Evolutionary conservation across 164 flowering plant species (phyloP).

Genomic region (Brasenia schreberi): DNA sequence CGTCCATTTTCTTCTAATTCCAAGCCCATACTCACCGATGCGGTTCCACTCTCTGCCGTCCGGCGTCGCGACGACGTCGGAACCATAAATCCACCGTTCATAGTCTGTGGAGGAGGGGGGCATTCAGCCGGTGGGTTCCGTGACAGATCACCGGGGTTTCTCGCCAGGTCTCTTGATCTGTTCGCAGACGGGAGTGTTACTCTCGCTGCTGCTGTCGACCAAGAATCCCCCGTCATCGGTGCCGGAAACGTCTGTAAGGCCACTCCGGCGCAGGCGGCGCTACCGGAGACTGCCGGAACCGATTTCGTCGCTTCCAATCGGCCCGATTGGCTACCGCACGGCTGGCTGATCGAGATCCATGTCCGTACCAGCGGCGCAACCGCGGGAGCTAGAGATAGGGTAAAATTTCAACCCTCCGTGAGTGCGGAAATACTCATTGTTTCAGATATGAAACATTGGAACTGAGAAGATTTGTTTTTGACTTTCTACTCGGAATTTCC

Average conservation of each 20-base stretch:
- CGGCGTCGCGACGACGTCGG: not conserved
- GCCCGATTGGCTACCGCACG: slow-evolving; percentile 30
- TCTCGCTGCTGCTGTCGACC: not conserved
- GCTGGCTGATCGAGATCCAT: slow-evolving; percentile 25
- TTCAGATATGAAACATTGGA: not conserved
- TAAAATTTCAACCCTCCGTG: slow-evolving; percentile 1
- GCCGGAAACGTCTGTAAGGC: not conserved
- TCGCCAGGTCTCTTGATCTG: not conserved
- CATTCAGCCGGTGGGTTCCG: not conserved
- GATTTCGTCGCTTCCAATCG: not conserved
- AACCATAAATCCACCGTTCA: not conserved
- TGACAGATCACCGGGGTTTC: not conserved
- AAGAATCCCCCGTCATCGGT: not conserved
- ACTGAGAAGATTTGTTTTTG: not conserved
- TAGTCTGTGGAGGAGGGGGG: not conserved
- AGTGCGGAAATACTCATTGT: not conserved
- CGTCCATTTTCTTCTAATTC: not conserved
- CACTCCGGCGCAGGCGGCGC: not conserved
- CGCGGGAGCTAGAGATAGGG: slow-evolving; percentile 32
- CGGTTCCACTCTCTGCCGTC: too few relatives aligned
- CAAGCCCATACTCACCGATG: not conserved
- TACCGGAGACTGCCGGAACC: not conserved
- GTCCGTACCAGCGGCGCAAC: slow-evolving; percentile 29
- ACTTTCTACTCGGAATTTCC: not conserved
- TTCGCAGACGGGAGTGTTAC: not conserved